These are phyloP conservation scores for Fusarium annulatum DNA, from an alignment of 2,329 filamentous ascomycete genomes.

Conservation along the genomic window DNA sequence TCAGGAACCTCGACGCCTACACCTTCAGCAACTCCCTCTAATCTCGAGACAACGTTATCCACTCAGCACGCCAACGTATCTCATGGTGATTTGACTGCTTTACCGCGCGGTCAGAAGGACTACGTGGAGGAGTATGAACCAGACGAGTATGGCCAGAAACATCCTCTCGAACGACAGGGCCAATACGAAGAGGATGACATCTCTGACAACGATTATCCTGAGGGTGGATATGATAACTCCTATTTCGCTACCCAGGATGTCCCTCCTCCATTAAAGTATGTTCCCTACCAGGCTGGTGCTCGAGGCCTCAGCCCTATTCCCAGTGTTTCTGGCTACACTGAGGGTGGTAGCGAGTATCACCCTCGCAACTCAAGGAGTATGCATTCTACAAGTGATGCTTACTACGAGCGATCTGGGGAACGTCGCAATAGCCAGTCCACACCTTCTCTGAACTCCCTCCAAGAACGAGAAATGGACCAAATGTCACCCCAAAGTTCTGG, in stretches of 20 bases:
- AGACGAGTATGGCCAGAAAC: conserved; percentile 57
- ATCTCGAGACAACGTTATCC: conserved; percentile 71
- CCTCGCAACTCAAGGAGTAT: conserved; percentile 68
- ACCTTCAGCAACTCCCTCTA: conserved; percentile 64
- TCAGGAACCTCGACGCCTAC: conserved; percentile 74
- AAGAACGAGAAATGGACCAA: conserved; percentile 65
- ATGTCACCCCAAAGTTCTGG: conserved; percentile 64
- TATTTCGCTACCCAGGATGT: conserved; percentile 72
- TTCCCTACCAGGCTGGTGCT: conserved; percentile 75
- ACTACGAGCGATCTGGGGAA: conserved; percentile 65
- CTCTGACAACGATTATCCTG: conserved; percentile 54
- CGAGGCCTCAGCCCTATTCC: conserved; percentile 89
- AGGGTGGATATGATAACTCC: conserved; percentile 55
- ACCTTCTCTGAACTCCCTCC: conserved; percentile 52
- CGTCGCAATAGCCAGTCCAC: conserved; percentile 49
- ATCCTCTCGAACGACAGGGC: conserved; percentile 56
- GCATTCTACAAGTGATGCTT: conserved; percentile 61
- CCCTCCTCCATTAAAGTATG: conserved; percentile 71
- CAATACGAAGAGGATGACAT: conserved; percentile 55
- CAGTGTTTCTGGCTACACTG: conserved; percentile 87
- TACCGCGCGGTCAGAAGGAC: conserved; percentile 61
- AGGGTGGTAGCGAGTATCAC: conserved; percentile 70
- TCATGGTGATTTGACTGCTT: conserved; percentile 66
- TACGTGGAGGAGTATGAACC: conserved; percentile 60
- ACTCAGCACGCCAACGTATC: conserved; percentile 75